Evolutionary conservation across 306 rosid genomes (phyloP).

Genomic region (Hippophae rhamnoides): DNA sequence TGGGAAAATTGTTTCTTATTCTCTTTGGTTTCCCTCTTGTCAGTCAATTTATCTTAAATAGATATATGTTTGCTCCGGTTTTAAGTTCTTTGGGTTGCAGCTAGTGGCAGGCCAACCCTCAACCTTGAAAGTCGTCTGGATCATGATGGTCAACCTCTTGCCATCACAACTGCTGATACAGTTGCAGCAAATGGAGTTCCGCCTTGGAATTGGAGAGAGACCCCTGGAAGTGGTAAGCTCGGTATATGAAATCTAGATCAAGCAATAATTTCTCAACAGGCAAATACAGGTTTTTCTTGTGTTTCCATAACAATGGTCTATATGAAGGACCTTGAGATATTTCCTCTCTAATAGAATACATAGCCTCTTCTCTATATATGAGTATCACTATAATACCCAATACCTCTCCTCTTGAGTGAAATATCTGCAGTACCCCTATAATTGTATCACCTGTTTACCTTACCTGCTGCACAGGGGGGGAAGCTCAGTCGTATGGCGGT

Average conservation of each 20-base stretch:
- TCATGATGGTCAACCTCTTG: conserved; percentile 93
- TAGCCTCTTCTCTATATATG: too few species aligned
- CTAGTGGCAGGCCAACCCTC: conserved; percentile 79
- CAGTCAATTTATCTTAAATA: neutral
- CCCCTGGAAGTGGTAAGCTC: conserved; percentile 72
- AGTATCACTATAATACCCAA: too few species aligned
- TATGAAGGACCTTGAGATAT: too few species aligned
- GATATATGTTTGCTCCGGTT: neutral
- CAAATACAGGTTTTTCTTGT: neutral
- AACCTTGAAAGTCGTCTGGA: conserved; percentile 90
- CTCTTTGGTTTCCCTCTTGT: neutral
- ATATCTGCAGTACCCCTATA: too few species aligned
- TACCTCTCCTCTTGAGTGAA: too few species aligned
- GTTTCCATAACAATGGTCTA: neutral
- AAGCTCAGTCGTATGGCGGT: conserved; percentile 71
- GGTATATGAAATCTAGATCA: neutral
- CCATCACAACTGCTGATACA: conserved; percentile 81
- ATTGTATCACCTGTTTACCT: conserved; percentile 11
- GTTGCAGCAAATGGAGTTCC: conserved; percentile 80
- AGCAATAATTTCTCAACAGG: neutral
- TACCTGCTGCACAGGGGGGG: conserved; percentile 43
- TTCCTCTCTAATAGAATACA: neutral
- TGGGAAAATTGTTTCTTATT: neutral
- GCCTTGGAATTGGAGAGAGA: conserved; percentile 99
- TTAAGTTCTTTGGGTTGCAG: conserved; percentile 34